Conservation (phyloP, 257 asterid species). For the Solanum piurae region DNA sequence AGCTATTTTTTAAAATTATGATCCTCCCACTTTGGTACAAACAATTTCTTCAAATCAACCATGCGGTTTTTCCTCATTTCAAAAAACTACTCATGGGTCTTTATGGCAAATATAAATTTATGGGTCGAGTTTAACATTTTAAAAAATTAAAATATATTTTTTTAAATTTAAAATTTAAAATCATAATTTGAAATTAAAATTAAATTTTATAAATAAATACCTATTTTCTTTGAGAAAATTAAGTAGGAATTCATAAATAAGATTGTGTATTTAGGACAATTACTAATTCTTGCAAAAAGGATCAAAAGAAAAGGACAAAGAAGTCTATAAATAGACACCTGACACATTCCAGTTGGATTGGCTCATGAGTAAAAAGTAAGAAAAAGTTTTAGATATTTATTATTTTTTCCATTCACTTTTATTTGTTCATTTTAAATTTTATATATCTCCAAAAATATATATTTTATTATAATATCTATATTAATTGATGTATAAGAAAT, state of each 20-base stretch:
- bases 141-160: no score
- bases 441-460: neutral
- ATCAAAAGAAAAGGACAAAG: neutral
- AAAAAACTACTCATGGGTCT: no score
- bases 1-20: neutral
- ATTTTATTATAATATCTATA: no score
- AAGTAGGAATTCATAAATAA: neutral
- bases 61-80: no score
- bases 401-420: neutral
- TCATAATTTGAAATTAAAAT: neutral
- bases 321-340: neutral
- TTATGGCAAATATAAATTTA: neutral
- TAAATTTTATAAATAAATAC: neutral
- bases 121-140: neutral
- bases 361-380: neutral
- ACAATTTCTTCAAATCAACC: neutral
- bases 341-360: neutral
- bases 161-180: neutral
- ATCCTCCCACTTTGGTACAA: neutral
- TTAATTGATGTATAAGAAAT: no score
- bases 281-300: neutral
- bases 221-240: neutral
- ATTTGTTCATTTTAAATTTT: no score
- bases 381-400: neutral
- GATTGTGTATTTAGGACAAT: neutral